These are phyloP conservation scores for Phytophthora cactorum DNA, from an alignment of 352 stramenopile genomes.

Conservation along the genomic window DNA sequence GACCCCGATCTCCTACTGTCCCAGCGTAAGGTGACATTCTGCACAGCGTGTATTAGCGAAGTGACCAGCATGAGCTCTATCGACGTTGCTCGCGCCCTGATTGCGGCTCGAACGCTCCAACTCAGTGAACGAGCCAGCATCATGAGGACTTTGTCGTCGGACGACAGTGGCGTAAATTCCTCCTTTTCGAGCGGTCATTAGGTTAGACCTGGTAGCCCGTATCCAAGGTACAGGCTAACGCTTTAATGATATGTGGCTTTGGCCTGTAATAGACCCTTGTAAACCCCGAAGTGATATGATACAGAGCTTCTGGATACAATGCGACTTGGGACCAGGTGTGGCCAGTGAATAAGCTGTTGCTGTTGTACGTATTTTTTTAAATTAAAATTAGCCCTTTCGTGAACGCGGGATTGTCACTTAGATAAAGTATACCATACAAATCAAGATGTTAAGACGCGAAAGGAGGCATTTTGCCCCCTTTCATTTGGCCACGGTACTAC, in stretches of 20 bases:
- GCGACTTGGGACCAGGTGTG: too few species aligned
- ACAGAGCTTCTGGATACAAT: too few species aligned
- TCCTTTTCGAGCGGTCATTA: constrained; percentile 20
- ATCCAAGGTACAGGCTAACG: too few species aligned
- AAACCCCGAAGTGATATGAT: too few species aligned
- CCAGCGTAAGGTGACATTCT: constrained; percentile 39
- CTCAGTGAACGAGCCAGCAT: constrained; percentile 11
- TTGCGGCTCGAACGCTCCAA: constrained; percentile 1
- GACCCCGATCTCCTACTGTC: constrained; percentile 20
- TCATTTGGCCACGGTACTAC: background rate
- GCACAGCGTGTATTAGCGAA: constrained; percentile 36
- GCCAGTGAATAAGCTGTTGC: too few species aligned
- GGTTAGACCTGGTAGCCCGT: background rate
- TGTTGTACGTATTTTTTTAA: too few species aligned
- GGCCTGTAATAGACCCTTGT: background rate
- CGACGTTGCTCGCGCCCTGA: constrained; percentile 18
- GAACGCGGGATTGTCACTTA: too few species aligned
- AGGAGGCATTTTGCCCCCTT: background rate
- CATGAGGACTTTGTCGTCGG: constrained; percentile 14
- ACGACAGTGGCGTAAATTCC: constrained; percentile 6
- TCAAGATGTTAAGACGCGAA: background rate
- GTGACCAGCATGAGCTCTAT: constrained; percentile 36
- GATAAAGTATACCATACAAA: background rate
- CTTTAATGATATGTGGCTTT: too few species aligned
- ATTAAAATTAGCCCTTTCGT: too few species aligned